These are phyloP conservation scores for Dioszegia aurantiaca DNA, from an alignment of 768 basidiomycete species.

Conservation along the genomic window DNA sequence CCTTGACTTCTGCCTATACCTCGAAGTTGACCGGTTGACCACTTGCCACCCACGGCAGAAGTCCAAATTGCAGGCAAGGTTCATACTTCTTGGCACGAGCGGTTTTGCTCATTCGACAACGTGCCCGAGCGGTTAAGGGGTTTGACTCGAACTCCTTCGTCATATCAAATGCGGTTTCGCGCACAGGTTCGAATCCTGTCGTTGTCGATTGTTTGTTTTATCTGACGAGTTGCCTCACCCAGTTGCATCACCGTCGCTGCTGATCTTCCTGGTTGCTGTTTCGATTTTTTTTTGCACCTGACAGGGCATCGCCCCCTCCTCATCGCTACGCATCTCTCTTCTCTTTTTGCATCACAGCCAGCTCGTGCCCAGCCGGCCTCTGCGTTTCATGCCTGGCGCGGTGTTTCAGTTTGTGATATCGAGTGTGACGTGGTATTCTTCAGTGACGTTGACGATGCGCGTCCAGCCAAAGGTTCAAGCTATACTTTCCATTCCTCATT, in stretches of 20 bases:
- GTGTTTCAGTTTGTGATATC: background rate
- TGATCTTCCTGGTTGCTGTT: no score
- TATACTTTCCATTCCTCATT: constrained; percentile 1
- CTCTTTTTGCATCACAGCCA: background rate
- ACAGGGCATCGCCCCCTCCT: background rate
- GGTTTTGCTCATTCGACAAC: constrained; percentile 1
- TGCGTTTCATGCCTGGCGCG: no score
- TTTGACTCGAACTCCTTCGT: constrained; percentile 12
- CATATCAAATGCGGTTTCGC: constrained; percentile 7
- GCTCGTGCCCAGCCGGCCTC: no score
- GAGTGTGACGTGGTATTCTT: constrained; percentile 1
- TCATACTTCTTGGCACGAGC: no score
- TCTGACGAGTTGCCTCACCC: background rate
- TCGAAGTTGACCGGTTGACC: no score
- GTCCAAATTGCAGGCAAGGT: no score
- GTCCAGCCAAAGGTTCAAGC: background rate
- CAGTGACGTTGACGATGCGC: constrained; percentile 13
- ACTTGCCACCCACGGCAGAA: no score
- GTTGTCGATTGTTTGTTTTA: constrained; percentile 3
- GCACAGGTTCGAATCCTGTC: constrained; percentile 13
- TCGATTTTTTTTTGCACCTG: background rate
- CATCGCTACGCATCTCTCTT: no score
- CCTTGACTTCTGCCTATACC: no score
- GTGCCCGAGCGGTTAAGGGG: constrained; percentile 17
- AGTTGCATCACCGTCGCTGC: no score